Conservation (phyloP, 176 grass and related monocot species). For the Carex parvula region DNA sequence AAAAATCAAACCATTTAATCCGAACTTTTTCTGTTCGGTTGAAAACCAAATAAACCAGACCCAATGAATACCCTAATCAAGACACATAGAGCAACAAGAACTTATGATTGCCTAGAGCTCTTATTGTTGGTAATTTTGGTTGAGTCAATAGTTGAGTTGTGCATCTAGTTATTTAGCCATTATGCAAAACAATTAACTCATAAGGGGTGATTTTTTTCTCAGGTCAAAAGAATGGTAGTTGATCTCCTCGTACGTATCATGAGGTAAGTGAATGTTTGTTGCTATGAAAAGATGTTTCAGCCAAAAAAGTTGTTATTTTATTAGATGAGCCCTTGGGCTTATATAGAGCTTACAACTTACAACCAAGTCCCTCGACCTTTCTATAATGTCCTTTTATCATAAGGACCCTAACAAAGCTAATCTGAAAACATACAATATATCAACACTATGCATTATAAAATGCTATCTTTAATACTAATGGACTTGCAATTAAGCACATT, state of each 20-base stretch:
- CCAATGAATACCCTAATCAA: no score
- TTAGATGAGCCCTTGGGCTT: no score
- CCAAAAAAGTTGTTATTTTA: no score
- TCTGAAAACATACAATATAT: no score
- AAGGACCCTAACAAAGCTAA: no score
- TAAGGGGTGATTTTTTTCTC: slow-evolving; percentile 18
- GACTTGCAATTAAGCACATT: not conserved
- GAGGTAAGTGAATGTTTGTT: slow-evolving; percentile 45
- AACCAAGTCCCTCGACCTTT: no score
- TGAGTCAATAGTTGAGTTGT: slow-evolving; percentile 25
- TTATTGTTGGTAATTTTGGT: not conserved
- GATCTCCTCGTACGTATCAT: slow-evolving; percentile 93
- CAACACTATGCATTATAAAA: not conserved
- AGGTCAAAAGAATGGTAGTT: slow-evolving; percentile 83
- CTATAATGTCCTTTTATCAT: no score
- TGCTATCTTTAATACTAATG: not conserved
- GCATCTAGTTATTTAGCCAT: slow-evolving; percentile 6
- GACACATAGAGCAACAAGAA: no score
- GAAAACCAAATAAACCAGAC: no score
- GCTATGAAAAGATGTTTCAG: not conserved
- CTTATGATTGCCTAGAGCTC: not conserved
- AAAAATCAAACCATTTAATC: no score
- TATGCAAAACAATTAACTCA: not conserved
- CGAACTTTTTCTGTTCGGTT: no score
- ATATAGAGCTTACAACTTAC: no score